These are phyloP conservation scores for Neofusicoccum umdonicola DNA, from an alignment of 2,329 filamentous ascomycete species.

Conservation along the genomic window DNA sequence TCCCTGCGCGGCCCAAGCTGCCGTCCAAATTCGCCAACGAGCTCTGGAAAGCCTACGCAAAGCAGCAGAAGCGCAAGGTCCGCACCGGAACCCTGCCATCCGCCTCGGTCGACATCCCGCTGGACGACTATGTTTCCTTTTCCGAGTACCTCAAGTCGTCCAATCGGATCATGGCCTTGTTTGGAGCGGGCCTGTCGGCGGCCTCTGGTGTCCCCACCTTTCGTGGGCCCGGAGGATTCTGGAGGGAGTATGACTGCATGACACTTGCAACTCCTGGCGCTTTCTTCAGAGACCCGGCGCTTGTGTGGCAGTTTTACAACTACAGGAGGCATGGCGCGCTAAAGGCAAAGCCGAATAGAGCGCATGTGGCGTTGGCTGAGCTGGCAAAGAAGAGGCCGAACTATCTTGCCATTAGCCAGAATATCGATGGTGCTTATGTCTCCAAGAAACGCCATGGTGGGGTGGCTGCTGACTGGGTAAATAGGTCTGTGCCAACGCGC, in stretches of 20 bases:
- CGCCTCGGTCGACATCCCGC: neutral
- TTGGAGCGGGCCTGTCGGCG: slow-evolving; percentile 27
- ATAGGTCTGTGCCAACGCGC: slow-evolving; percentile 22
- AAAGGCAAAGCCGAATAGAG: slow-evolving; percentile 24
- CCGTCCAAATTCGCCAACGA: neutral
- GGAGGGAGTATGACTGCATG: slow-evolving; percentile 22
- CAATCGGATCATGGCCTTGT: slow-evolving; percentile 23
- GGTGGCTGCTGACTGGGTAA: neutral
- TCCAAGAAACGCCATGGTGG: neutral
- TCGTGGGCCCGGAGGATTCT: slow-evolving; percentile 23
- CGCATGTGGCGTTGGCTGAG: slow-evolving; percentile 24
- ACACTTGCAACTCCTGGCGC: slow-evolving; percentile 1
- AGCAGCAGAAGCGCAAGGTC: slow-evolving; percentile 6
- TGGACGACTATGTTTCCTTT: neutral
- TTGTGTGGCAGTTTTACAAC: slow-evolving; percentile 25
- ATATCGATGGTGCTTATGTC: slow-evolving; percentile 21
- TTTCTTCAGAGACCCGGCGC: slow-evolving; percentile 23
- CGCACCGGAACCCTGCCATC: neutral
- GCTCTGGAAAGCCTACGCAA: neutral
- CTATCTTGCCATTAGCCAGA: slow-evolving; percentile 26
- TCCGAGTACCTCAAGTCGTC: slow-evolving; percentile 21
- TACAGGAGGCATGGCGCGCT: slow-evolving; percentile 19
- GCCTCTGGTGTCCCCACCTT: slow-evolving; percentile 28
- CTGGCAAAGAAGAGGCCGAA: slow-evolving; percentile 20
- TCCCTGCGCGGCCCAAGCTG: neutral